Evolutionary conservation across 192 early-diverging fungal genomes (phyloP).

Genomic region (Umbelopsis isabellina): DNA sequence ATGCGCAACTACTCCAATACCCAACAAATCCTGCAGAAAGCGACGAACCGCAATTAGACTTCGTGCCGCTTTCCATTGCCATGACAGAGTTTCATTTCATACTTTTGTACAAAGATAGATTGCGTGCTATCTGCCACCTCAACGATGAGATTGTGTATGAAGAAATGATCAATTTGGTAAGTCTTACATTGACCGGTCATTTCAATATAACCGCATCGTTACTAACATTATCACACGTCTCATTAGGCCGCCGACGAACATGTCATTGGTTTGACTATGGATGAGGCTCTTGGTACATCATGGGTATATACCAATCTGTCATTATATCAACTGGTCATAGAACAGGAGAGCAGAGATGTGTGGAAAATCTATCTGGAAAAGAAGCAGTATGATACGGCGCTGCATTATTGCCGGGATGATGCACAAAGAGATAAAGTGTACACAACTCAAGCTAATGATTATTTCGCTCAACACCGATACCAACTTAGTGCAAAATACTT

Average conservation of each 20-base stretch:
- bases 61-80: slow-evolving; percentile 75
- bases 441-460: slow-evolving; percentile 85
- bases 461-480: slow-evolving; percentile 76
- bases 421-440: slow-evolving; percentile 77
- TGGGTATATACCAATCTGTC: slow-evolving; percentile 89
- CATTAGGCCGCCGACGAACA: slow-evolving; percentile 60
- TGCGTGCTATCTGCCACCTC: slow-evolving; percentile 80
- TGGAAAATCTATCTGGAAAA: slow-evolving; percentile 89
- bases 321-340: slow-evolving; percentile 89
- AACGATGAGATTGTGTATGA: slow-evolving; percentile 86
- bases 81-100: slow-evolving; percentile 91
- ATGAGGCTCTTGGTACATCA: slow-evolving; percentile 80
- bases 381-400: slow-evolving; percentile 81
- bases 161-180: slow-evolving; percentile 74
- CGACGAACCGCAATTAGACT: slow-evolving; percentile 29
- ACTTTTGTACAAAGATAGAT: slow-evolving; percentile 75
- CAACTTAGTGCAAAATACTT: slow-evolving; percentile 82
- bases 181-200: not conserved
- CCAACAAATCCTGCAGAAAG: slow-evolving; percentile 50
- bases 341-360: slow-evolving; percentile 91
- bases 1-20: slow-evolving; percentile 80
- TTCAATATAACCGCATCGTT: not conserved
- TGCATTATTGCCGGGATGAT: slow-evolving; percentile 78
- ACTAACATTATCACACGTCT: not conserved
- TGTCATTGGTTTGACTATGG: slow-evolving; percentile 72